Base-by-base conservation (phyloP, 768 basidiomycete species). In the Lentinula sp. region DNA sequence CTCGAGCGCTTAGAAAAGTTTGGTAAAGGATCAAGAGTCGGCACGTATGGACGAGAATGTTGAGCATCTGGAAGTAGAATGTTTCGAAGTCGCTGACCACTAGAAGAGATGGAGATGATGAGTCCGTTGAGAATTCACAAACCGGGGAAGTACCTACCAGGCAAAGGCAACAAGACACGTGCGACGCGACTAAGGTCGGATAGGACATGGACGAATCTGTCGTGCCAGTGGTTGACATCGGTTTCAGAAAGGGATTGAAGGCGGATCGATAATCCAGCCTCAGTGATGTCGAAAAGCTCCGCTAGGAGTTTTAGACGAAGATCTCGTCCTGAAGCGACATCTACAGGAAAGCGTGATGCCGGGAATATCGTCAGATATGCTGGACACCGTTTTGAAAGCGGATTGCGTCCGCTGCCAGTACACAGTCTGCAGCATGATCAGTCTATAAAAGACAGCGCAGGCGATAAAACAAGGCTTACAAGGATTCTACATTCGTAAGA, bases 381-480 rank as follows among this genome's bases (percentile, higher is more conserved):
- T 8, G 59, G 36, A 6, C 51, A 48, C 23, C 73, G 76, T 55
- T 70, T 67, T 45, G 75, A 74, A 53, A 75, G 69, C 1, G 75
- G 69, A 36, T 70, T 69, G 18, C 75, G 73, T 3, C 76, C 73
- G 12, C 72, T 77, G 28, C 75, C 76, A 3, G 69, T 57, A 56
- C 76, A 77, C 4, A 76, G 66, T 69, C 76, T 76, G 60, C 28
- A 28, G 3, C 57, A 20, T 39, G 46, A 33, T 13, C 4, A 39
- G 51, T 36, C n/a, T 39, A 18, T 10, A 15, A 13, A 32, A 12
- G 10, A 18, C n/a, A 43, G 39, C 20, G 36, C 2, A 13, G 8
- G 3, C 9, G 18, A 8, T 4, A 8, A 5, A 49, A 20, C n/a
- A 59, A 23, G 3, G 57, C 69, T 62, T 33, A 77, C 75, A 77